These are phyloP conservation scores for Coniochaeta prunicola DNA, from an alignment of 2,329 filamentous ascomycete genomes.

Conservation along the genomic window DNA sequence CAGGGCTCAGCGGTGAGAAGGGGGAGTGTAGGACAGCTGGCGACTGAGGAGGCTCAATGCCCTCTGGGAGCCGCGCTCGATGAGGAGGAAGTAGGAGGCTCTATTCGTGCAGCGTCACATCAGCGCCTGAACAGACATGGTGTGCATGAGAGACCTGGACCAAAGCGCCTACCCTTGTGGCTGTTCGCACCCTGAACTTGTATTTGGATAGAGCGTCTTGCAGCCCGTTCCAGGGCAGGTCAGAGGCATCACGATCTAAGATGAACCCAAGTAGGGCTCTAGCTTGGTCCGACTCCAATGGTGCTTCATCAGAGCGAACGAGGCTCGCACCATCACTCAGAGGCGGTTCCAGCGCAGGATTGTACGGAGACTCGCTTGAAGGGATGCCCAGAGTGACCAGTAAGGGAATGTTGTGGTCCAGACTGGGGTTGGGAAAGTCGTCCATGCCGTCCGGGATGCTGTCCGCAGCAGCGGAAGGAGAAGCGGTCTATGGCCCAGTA, in stretches of 20 bases:
- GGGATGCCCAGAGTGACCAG: slow-evolving; percentile 73
- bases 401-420: slow-evolving; percentile 81
- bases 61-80: slow-evolving; percentile 44
- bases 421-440: slow-evolving; percentile 69
- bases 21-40: slow-evolving; percentile 73
- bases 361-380: slow-evolving; percentile 26
- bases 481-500: background rate
- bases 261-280: slow-evolving; percentile 60
- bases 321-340: slow-evolving; percentile 52
- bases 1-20: slow-evolving; percentile 80
- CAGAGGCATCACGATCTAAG: slow-evolving; percentile 54
- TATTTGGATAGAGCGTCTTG: slow-evolving; percentile 43
- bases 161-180: slow-evolving; percentile 67
- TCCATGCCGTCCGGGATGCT: slow-evolving; percentile 49
- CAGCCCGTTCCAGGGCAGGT: slow-evolving; percentile 56
- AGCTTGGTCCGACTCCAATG: slow-evolving; percentile 58
- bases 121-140: slow-evolving; percentile 15
- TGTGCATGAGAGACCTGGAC: slow-evolving; percentile 8
- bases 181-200: slow-evolving; percentile 62
- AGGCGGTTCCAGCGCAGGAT: slow-evolving; percentile 36
- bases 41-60: slow-evolving; percentile 38
- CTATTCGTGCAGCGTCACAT: slow-evolving; percentile 24
- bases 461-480: background rate
- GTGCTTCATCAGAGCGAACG: slow-evolving; percentile 64
- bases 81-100: slow-evolving; percentile 50